A percentile compares a stretch with the other conserved stretches of the same genome.
Conservation (phyloP, 768 basidiomycete species). For the Lactarius hengduanensis region DNA sequence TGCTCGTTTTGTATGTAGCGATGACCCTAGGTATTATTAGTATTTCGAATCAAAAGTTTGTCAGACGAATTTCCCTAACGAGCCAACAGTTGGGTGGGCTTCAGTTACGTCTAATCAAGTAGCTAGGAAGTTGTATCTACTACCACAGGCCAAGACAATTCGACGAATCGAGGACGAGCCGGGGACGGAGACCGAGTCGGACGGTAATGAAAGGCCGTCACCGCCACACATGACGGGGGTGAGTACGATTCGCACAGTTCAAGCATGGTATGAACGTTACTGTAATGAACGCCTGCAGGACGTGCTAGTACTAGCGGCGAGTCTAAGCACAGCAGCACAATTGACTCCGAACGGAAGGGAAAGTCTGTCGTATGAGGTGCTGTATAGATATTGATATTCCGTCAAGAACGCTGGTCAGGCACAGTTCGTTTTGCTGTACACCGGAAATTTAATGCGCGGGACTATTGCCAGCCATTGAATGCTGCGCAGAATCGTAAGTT, state of each 20-base stretch:
- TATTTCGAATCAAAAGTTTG: slow-evolving; percentile 14
- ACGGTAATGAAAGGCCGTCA: slow-evolving; percentile 17
- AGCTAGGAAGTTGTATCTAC: slow-evolving; percentile 63
- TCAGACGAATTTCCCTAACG: not conserved
- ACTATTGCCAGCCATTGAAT: not conserved
- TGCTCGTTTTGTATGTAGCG: slow-evolving; percentile 20
- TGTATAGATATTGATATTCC: not conserved
- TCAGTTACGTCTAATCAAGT: too few species aligned
- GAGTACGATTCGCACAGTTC: not conserved
- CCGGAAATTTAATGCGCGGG: not conserved
- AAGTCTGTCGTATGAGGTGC: not conserved
- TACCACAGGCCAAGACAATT: slow-evolving; percentile 76
- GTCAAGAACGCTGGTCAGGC: not conserved
- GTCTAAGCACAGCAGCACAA: slow-evolving; percentile 5
- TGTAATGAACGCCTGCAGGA: slow-evolving; percentile 6
- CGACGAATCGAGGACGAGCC: slow-evolving; percentile 65
- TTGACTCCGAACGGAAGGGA: slow-evolving; percentile 15
- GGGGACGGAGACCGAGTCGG: slow-evolving; percentile 40
- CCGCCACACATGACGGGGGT: slow-evolving; percentile 1
- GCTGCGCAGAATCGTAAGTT: not conserved
- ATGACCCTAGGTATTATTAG: slow-evolving; percentile 18
- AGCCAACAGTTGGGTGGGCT: too few species aligned
- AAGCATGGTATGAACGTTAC: not conserved
- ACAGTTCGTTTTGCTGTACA: not conserved
- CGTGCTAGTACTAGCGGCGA: not conserved